Evolutionary conservation across 2,329 filamentous ascomycete species (phyloP).

Genomic region (Cordyceps cicadae): DNA sequence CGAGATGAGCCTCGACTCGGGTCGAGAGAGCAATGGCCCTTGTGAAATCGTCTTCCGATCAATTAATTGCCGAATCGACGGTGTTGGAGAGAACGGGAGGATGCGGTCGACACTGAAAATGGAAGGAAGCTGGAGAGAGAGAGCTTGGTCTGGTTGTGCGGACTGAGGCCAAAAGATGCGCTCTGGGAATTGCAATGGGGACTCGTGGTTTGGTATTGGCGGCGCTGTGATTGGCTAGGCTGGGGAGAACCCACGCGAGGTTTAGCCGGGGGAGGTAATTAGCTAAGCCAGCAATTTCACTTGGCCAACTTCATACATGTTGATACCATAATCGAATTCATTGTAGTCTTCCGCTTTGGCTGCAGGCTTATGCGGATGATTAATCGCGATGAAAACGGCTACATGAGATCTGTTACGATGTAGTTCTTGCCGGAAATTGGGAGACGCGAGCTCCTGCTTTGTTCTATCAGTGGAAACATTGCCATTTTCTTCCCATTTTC

Average conservation of each 20-base stretch:
- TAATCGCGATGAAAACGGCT: too few relatives aligned
- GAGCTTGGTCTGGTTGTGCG: constrained; percentile 1
- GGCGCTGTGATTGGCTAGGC: constrained; percentile 11
- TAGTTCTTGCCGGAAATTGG: too few relatives aligned
- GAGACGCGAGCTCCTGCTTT: too few relatives aligned
- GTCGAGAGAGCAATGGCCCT: background rate
- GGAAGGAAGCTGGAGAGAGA: background rate
- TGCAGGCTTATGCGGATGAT: too few relatives aligned
- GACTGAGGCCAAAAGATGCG: constrained; percentile 10
- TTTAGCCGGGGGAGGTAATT: constrained; percentile 11
- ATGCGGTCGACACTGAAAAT: background rate
- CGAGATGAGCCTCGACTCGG: background rate
- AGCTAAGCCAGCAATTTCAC: background rate
- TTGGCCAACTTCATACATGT: too few relatives aligned
- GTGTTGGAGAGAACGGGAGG: background rate
- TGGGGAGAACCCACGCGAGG: background rate
- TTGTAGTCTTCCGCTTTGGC: too few relatives aligned
- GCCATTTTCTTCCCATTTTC: too few relatives aligned
- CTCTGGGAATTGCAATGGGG: constrained; percentile 9
- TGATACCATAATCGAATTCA: too few relatives aligned
- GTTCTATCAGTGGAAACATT: too few relatives aligned
- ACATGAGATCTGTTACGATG: too few relatives aligned
- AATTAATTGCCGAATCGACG: constrained; percentile 7
- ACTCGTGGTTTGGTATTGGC: constrained; percentile 9
- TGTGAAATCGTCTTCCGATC: background rate